These are phyloP conservation scores for Penicillium daleae DNA, from an alignment of 495 filamentous ascomycete genomes.

Conservation along the genomic window DNA sequence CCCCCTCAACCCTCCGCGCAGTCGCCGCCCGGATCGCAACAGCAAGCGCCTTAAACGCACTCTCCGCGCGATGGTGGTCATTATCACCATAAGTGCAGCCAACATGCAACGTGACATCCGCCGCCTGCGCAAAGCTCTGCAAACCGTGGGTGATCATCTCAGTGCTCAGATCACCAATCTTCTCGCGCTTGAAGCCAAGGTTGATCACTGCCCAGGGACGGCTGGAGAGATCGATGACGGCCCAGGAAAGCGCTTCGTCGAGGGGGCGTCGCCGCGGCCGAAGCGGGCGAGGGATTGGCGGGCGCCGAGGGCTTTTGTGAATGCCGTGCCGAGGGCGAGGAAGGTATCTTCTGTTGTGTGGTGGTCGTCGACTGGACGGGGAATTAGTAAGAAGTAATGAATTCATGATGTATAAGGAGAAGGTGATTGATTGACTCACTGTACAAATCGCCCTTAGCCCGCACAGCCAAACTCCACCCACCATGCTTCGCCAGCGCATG, in stretches of 20 bases:
- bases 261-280: constrained; percentile 86
- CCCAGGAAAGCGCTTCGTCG: constrained; percentile 92
- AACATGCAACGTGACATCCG: constrained; percentile 91
- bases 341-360: constrained; percentile 97
- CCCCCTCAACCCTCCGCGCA: constrained; percentile 67
- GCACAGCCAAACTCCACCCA: constrained; percentile 83
- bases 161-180: constrained; percentile 86
- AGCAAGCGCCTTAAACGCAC: constrained; percentile 95
- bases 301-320: constrained; percentile 73
- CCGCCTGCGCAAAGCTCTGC: constrained; percentile 88
- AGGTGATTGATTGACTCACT: constrained; percentile 60
- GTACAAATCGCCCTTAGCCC: constrained; percentile 85
- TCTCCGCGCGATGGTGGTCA: constrained; percentile 96
- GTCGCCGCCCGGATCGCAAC: constrained; percentile 80
- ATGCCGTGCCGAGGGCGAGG: constrained; percentile 85
- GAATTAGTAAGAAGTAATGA: not conserved
- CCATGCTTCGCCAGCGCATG: constrained; percentile 95
- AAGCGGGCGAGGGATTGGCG: constrained; percentile 85
- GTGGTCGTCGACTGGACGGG: constrained; percentile 85
- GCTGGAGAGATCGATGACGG: constrained; percentile 92
- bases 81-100: constrained; percentile 87
- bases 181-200: constrained; percentile 81
- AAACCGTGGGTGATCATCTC: constrained; percentile 98
- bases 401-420: not conserved
- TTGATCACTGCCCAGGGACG: constrained; percentile 83